Conservation (phyloP, 305 asterid genomes). For the Galium porrigens region DNA sequence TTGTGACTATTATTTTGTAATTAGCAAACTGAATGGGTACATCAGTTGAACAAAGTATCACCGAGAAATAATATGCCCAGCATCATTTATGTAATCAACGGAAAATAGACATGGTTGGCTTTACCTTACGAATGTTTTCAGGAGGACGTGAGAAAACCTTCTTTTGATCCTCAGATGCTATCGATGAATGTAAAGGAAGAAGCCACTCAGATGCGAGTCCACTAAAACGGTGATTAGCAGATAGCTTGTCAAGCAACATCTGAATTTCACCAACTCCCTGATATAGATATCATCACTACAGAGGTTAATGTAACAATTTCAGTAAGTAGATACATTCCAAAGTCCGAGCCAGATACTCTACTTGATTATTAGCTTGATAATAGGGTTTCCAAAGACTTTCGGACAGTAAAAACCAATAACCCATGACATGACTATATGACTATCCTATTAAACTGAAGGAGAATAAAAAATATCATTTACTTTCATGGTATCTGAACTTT, state of each 20-base stretch:
- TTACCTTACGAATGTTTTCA: constrained; percentile 74
- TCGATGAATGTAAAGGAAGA: constrained; percentile 87
- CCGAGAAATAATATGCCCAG: neutral
- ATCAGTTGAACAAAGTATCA: neutral
- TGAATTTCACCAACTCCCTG: constrained; percentile 94
- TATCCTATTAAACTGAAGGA: neutral
- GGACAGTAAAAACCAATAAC: neutral
- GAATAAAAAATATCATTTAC: neutral
- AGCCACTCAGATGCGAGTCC: constrained; percentile 81
- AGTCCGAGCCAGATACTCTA: neutral
- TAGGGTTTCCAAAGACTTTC: neutral
- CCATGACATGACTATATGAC: neutral
- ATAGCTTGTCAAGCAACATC: constrained; percentile 55
- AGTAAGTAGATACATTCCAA: neutral
- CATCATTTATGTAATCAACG: neutral
- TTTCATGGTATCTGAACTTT: neutral
- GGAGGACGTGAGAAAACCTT: constrained; percentile 81
- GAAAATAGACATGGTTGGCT: neutral
- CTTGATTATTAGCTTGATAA: neutral
- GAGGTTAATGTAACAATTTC: neutral
- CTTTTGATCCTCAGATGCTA: constrained; percentile 83
- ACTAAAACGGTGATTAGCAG: constrained; percentile 63
- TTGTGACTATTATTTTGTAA: neutral
- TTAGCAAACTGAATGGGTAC: neutral
- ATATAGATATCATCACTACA: neutral